Base-by-base conservation (phyloP, 2,329 filamentous ascomycete genomes). In the Chrysoporthe cubensis region DNA sequence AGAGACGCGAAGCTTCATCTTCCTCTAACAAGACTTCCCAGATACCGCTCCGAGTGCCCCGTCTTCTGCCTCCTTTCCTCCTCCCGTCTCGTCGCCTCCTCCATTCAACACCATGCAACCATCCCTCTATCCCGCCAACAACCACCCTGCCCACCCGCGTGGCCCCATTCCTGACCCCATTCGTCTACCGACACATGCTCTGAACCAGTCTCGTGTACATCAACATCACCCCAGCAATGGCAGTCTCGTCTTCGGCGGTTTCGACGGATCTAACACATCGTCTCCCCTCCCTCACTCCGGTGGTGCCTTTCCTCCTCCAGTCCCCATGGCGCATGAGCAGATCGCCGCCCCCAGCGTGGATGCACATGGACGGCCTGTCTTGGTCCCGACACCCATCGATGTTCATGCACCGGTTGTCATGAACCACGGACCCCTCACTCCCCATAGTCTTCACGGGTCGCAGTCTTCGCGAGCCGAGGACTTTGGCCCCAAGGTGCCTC, bases 371-470 rank as follows among this genome's bases (percentile, higher is more conserved):
- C 75, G 79, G 60, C 79, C 78, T 9, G 67, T 78, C 4, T 75
- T 80, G 68, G 73, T 72, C 18, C 62, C 69, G 18, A 75, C 74
- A 79, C 82, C 43, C 72, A 79, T 9, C 78, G 78, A 66, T 73
- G 71, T 56, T 72, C 73, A 5, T 74, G 77, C 68, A 75, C 34
- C 58, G 42, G 46, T 68, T 37, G 44, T 66, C 48, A 78, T 76
- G 70, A 79, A 78, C 71, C 85, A 85, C 73, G 84, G 83, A 3
- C 84, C 87, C 1, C 82, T 84, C 1, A 88, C 86, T 1, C 84
- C 87, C 4, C 87, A 87, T 70, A 89, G 87, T 75, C 88, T 87
- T 73, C 87, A 88, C 66, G 87, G 84, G 46, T 89, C 88, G 2
- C 87, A 88, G 69, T 82, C 85, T 46, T 88, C 87, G 1, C 80